A percentile compares a stretch with the other conserved stretches of the same genome.
Conservation (phyloP, 2,329 filamentous ascomycete species). For the Colletotrichum sp. region DNA sequence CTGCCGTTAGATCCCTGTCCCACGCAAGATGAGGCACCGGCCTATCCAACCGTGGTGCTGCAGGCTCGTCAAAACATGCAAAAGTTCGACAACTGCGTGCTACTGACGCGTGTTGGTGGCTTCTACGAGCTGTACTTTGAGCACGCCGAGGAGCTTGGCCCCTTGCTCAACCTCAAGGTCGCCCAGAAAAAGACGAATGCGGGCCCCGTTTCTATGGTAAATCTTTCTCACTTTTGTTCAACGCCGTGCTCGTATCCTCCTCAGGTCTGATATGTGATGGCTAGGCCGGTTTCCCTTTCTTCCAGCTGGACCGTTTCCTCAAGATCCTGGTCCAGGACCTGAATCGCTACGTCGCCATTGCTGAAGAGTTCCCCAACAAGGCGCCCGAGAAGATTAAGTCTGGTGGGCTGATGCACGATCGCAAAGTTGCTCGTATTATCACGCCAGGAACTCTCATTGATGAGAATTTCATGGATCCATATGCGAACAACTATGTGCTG, state of each 20-base stretch:
- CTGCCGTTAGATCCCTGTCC: conserved; percentile 46
- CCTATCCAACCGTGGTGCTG: conserved; percentile 86
- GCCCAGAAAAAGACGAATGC: conserved; percentile 76
- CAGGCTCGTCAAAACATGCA: conserved; percentile 90
- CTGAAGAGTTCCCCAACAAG: conserved; percentile 87
- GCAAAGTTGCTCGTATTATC: conserved; percentile 84
- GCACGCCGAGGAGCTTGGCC: conserved; percentile 88
- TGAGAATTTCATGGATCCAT: conserved; percentile 95
- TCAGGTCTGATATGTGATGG: conserved; percentile 25
- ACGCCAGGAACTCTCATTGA: conserved; percentile 96
- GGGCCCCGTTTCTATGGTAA: conserved; percentile 84
- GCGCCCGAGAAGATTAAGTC: conserved; percentile 72
- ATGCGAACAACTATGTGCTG: conserved; percentile 91
- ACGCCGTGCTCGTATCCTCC: conserved; percentile 18
- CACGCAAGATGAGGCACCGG: conserved; percentile 48
- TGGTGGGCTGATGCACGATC: conserved; percentile 83
- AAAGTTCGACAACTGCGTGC: conserved; percentile 87
- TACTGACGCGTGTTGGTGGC: conserved; percentile 89
- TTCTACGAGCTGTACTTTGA: conserved; percentile 99
- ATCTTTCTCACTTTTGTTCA: neutral
- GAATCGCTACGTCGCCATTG: conserved; percentile 89
- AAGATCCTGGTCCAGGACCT: conserved; percentile 92
- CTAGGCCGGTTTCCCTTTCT: conserved; percentile 90
- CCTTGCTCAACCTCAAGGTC: conserved; percentile 86
- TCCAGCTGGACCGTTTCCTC: conserved; percentile 89